Evolutionary conservation across 2,329 filamentous ascomycete genomes (phyloP).

Genomic region (Myriosclerotinia curreyana): DNA sequence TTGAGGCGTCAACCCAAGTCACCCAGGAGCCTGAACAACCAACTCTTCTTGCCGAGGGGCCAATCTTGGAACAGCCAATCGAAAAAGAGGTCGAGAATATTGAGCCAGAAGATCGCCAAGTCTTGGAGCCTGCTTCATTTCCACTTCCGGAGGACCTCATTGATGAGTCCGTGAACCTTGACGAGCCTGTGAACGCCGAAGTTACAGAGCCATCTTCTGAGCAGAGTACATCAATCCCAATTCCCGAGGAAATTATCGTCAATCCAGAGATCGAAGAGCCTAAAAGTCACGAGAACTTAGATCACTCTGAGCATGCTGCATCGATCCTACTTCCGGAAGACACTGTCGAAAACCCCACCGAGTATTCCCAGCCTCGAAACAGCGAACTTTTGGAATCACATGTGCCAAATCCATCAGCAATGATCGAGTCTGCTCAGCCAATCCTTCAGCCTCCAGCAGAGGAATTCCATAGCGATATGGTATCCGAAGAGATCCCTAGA

Average conservation of each 20-base stretch:
- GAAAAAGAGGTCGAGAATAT: background rate
- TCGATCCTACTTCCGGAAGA: slow-evolving; percentile 1
- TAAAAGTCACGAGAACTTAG: background rate
- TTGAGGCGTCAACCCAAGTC: background rate
- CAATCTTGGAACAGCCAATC: background rate
- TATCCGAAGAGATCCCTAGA: background rate
- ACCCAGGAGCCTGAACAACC: background rate
- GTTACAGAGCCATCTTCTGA: background rate
- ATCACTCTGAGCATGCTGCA: slow-evolving; percentile 5
- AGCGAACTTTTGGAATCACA: background rate
- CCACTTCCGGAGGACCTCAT: background rate
- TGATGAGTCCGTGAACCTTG: background rate
- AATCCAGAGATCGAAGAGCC: background rate
- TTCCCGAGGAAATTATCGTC: background rate
- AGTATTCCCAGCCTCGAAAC: background rate
- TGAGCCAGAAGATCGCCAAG: background rate
- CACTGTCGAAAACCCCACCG: background rate
- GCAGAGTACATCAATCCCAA: background rate
- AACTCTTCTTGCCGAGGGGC: background rate
- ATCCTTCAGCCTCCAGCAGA: background rate
- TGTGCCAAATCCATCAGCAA: background rate
- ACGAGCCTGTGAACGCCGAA: background rate
- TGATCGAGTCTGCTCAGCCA: slow-evolving; percentile 1
- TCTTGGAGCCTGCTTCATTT: slow-evolving; percentile 2
- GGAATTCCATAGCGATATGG: slow-evolving; percentile 1